These are phyloP conservation scores for Sanghuangporus sanghuang DNA, from an alignment of 1,284 basidiomycete species.

Conservation along the genomic window DNA sequence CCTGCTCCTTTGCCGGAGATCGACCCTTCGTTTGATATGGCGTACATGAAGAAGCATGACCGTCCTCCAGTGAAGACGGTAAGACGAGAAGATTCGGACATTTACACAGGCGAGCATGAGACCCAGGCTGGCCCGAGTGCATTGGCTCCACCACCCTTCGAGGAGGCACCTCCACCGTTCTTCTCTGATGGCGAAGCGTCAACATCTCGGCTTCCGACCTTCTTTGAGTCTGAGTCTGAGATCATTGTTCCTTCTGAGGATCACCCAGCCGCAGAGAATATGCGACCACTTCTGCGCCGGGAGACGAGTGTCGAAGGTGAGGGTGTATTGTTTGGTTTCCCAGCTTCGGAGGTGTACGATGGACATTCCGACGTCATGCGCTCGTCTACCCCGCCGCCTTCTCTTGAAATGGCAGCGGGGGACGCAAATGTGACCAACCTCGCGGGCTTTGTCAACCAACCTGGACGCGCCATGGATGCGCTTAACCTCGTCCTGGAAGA, in stretches of 20 bases:
- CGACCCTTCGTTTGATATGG: slow-evolving; percentile 59
- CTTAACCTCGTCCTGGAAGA: slow-evolving; percentile 54
- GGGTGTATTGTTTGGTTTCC: slow-evolving; percentile 68
- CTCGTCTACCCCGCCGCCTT: slow-evolving; percentile 56
- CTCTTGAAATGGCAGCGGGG: slow-evolving; percentile 61
- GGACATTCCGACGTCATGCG: slow-evolving; percentile 64
- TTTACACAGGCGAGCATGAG: slow-evolving; percentile 55
- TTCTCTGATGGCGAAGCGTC: slow-evolving; percentile 59
- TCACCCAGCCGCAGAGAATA: slow-evolving; percentile 31
- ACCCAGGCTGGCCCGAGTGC: slow-evolving; percentile 71
- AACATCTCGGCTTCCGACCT: slow-evolving; percentile 60
- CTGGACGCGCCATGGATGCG: slow-evolving; percentile 49
- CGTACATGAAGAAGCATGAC: slow-evolving; percentile 82
- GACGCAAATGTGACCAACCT: slow-evolving; percentile 65
- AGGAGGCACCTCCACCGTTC: slow-evolving; percentile 71
- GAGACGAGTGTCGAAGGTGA: slow-evolving; percentile 52
- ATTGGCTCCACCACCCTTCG: slow-evolving; percentile 72
- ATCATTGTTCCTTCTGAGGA: slow-evolving; percentile 55
- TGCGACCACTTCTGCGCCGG: slow-evolving; percentile 27
- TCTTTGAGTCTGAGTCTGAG: slow-evolving; percentile 70
- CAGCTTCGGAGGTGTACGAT: slow-evolving; percentile 65
- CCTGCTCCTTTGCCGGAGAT: slow-evolving; percentile 71
- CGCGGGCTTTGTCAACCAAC: slow-evolving; percentile 46
- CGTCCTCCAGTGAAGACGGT: slow-evolving; percentile 66
- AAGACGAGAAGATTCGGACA: slow-evolving; percentile 59